Base-by-base conservation (phyloP, 2,329 filamentous ascomycete genomes). In the Apiospora sp. region DNA sequence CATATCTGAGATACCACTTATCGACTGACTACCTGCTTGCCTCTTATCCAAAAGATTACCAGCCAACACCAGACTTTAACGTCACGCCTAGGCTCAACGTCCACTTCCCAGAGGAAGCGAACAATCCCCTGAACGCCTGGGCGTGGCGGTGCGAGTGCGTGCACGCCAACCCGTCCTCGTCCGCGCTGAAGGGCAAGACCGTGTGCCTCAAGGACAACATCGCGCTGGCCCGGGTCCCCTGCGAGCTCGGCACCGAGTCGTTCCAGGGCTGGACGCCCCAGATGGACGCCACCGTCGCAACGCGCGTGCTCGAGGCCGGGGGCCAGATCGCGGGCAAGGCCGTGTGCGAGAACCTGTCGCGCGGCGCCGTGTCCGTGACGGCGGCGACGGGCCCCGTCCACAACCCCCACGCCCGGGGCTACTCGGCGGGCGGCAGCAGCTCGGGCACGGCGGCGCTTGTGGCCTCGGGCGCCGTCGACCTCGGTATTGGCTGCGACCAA, bases 151-250 rank as follows among this genome's bases (percentile, higher is more conserved):
- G 81, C 69, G 80, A 75, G 30, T 81, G 83, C 71, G 75, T 77
- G 69, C 82, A 83, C 73, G 75, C 78, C 6, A 74, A 74, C 1
- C 74, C 76, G 13, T 71, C 77, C 14, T 72, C 76, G 4, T 76
- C 78, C 34, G 75, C 82, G 34, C 79, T 87, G 8, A 73, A 80
- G 7, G 82, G 83, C 48, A 83, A 83, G 75, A 85, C 79, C 49
- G 79, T 87, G 13, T 84, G 81, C 4, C 76, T 87, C 70, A 88
- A 87, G 74, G 86, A 87, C 76, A 87, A 87, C 73, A 83, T 87
- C 14, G 82, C 82, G 6, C 80, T 88, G 1, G 83, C 81, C 0
- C 83, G 82, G 6, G 80, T 87, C 41, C 84, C 84, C 14, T 80
- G 84, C n/a, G 82, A 83, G 2, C 79, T 85, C 13, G 86, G 86